A percentile compares a stretch with the other conserved stretches of the same genome.
These are phyloP conservation scores for Cercospora sp. DNA, from an alignment of 2,329 filamentous ascomycete genomes.

Conservation along the genomic window DNA sequence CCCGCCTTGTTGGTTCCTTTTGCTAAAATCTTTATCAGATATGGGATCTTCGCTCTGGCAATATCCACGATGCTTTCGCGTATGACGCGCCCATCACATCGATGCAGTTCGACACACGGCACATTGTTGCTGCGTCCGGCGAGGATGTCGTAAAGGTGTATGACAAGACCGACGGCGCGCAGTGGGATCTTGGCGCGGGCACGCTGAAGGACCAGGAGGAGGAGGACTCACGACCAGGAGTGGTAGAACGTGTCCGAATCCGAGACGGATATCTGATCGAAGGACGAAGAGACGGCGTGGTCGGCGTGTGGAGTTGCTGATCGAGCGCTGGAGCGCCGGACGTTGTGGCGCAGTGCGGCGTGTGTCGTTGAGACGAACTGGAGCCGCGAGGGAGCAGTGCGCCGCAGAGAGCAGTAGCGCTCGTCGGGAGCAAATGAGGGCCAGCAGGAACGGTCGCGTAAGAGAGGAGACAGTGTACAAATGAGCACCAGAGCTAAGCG, in stretches of 20 bases:
- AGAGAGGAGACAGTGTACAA: not conserved
- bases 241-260: constrained; percentile 81
- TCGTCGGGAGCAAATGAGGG: not conserved
- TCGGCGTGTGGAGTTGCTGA: constrained; percentile 86
- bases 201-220: constrained; percentile 61
- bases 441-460: not conserved
- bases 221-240: constrained; percentile 47
- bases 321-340: not conserved
- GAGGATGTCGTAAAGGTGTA: constrained; percentile 97
- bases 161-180: constrained; percentile 91
- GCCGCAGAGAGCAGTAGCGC: not conserved
- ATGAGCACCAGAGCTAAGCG: not conserved
- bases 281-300: constrained; percentile 79
- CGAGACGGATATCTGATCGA: constrained; percentile 94
- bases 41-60: constrained; percentile 95
- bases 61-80: constrained; percentile 92
- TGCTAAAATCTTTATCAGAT: constrained; percentile 62
- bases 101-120: constrained; percentile 94
- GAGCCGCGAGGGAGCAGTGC: not conserved
- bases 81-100: constrained; percentile 89
- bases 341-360: not conserved
- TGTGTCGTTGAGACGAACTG: not conserved
- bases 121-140: constrained; percentile 86
- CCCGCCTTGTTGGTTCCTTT: too few species aligned
- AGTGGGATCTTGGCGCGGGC: constrained; percentile 95